phyloP scores from a whole-genome alignment of 345 rosid species.

The Gossypium raimondii region DNA sequence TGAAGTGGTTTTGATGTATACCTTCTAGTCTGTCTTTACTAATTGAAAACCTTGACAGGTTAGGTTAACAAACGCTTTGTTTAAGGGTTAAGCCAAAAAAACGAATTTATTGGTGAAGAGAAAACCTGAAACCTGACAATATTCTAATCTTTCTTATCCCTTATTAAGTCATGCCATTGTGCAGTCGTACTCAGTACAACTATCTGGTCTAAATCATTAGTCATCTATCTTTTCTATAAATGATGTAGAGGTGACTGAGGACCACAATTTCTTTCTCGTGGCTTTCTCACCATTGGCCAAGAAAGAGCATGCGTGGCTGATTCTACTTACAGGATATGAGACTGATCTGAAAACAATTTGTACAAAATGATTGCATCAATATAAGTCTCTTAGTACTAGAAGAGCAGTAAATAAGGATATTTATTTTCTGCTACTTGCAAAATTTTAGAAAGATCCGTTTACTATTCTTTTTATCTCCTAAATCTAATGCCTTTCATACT shows the following conservation, averaged over 20 bases:
- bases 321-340: background rate
- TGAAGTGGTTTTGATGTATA: no score
- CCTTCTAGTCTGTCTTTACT: no score
- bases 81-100: background rate
- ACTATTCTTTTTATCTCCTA: background rate
- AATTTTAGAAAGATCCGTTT: no score
- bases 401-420: no score
- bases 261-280: background rate
- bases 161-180: background rate
- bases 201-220: background rate
- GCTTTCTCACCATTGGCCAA: background rate
- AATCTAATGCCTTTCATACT: background rate
- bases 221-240: background rate
- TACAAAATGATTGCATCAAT: no score
- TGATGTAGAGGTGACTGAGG: background rate
- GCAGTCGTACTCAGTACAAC: background rate
- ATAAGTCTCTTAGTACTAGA: no score
- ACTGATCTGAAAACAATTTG: background rate
- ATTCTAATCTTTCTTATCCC: no score
- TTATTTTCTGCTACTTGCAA: no score
- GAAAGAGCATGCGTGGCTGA: background rate
- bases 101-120: background rate
- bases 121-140: no score
- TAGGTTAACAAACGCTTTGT: background rate
- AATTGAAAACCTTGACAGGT: background rate